Conservation (phyloP, 352 stramenopile genomes). For the Proteromonas lacertae region DNA sequence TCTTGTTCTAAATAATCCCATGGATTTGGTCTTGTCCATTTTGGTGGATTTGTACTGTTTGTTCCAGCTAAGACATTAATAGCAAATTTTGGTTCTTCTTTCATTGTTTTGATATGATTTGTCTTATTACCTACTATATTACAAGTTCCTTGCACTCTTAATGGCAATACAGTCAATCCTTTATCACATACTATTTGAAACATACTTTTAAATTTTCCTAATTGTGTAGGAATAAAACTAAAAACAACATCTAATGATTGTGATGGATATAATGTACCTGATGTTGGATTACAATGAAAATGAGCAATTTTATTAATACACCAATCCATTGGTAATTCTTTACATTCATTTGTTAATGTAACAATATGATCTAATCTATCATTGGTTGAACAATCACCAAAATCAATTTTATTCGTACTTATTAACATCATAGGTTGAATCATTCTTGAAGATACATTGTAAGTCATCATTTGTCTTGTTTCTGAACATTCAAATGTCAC, state of each 20-base stretch:
- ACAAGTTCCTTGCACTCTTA: slow-evolving; percentile 25
- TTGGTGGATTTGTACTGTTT: slow-evolving; percentile 13
- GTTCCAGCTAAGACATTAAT: slow-evolving; percentile 46
- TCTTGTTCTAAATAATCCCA: slow-evolving; percentile 2
- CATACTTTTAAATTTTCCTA: slow-evolving; percentile 25
- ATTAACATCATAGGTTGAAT: slow-evolving; percentile 3
- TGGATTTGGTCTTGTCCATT: slow-evolving; percentile 6
- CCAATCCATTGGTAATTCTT: slow-evolving; percentile 22
- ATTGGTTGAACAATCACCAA: slow-evolving; percentile 33
- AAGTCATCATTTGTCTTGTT: slow-evolving; percentile 4
- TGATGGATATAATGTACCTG: slow-evolving; percentile 28
- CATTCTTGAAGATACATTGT: slow-evolving; percentile 4
- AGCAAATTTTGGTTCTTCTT: slow-evolving; percentile 39
- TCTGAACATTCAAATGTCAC: slow-evolving; percentile 6
- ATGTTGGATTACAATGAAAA: slow-evolving; percentile 23
- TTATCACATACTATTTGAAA: slow-evolving; percentile 11
- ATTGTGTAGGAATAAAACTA: slow-evolving; percentile 39
- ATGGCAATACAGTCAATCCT: slow-evolving; percentile 12
- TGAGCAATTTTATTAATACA: slow-evolving; percentile 24
- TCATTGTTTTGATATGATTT: slow-evolving; percentile 13
- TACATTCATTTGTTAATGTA: slow-evolving; percentile 28
- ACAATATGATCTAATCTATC: slow-evolving; percentile 36
- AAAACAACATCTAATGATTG: slow-evolving; percentile 45
- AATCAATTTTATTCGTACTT: slow-evolving; percentile 15
- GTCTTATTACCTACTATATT: slow-evolving; percentile 14